phyloP scores from a whole-genome alignment of 306 rosid genomes.

The Dryas alaskensis region DNA sequence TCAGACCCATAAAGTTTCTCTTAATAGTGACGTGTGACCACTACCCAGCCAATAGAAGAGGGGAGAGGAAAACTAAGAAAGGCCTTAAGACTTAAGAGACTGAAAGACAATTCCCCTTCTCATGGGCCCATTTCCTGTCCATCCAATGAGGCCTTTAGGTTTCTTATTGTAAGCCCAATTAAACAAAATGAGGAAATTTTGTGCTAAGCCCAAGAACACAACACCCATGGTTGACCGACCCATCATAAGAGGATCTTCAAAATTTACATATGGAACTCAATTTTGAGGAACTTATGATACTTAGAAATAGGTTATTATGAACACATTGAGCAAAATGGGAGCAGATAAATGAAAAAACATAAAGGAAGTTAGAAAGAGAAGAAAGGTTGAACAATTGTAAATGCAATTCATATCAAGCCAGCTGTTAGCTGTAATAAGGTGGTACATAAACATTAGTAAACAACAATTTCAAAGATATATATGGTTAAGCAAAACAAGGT shows the following conservation, averaged over 20 bases:
- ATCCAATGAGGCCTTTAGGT: neutral
- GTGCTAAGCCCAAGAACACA: neutral
- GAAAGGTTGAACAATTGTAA: neutral
- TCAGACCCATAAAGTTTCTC: neutral
- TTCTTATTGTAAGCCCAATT: no score
- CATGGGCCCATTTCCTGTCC: neutral
- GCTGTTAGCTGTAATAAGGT: slow-evolving; percentile 4
- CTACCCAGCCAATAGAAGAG: neutral
- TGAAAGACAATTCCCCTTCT: neutral
- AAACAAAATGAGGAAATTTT: no score
- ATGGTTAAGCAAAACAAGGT: slow-evolving; percentile 1
- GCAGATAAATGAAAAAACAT: neutral
- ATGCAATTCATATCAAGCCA: neutral
- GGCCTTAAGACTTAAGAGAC: neutral
- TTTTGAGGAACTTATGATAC: no score
- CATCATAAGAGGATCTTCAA: no score
- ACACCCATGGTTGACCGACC: neutral
- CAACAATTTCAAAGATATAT: neutral
- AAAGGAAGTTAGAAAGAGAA: neutral
- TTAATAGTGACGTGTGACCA: neutral
- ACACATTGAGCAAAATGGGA: neutral
- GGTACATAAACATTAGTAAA: neutral
- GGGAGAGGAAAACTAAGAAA: neutral
- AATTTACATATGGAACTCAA: no score
- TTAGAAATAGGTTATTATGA: neutral